Percentiles rank a stretch among this genome's conserved stretches.
Evolutionary conservation across 2,329 filamentous ascomycete genomes (phyloP).

Genomic region (Tolypocladium amazonense): DNA sequence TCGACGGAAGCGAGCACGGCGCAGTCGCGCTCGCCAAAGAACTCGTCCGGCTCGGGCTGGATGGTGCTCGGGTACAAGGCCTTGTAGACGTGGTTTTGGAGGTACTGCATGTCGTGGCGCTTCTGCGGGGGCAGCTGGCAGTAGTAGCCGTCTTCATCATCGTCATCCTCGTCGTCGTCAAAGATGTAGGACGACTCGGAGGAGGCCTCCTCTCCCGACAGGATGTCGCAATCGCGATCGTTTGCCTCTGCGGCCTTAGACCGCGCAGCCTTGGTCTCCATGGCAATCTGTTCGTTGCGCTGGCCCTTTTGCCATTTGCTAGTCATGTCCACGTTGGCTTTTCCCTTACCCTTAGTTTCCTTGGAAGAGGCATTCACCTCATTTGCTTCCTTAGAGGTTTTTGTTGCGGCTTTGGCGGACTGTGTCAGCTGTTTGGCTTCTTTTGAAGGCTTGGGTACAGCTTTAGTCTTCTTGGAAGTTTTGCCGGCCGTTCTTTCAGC

Average conservation of each 20-base stretch:
- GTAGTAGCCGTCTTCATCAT: neutral
- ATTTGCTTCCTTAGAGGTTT: neutral
- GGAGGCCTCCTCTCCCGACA: constrained; percentile 16
- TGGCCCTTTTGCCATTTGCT: constrained; percentile 9
- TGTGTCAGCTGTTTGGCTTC: neutral
- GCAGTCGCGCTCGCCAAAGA: constrained; percentile 19
- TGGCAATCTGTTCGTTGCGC: constrained; percentile 9
- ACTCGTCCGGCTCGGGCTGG: constrained; percentile 10
- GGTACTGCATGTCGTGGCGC: constrained; percentile 16
- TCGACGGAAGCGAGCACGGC: constrained; percentile 24
- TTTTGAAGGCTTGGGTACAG: neutral
- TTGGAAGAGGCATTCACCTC: neutral
- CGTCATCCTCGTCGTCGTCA: constrained; percentile 5
- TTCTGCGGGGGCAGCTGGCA: constrained; percentile 7
- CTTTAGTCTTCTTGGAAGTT: neutral
- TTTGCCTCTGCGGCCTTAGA: constrained; percentile 6
- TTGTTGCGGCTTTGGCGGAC: neutral
- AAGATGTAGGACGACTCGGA: constrained; percentile 13
- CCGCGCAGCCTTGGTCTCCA: constrained; percentile 10
- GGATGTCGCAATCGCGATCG: constrained; percentile 1
- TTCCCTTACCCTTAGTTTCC: constrained; percentile 3
- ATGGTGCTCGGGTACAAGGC: constrained; percentile 18
- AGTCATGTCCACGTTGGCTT: neutral
- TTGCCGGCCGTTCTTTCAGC: neutral
- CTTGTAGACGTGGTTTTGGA: constrained; percentile 18